Base-by-base conservation (phyloP, 768 basidiomycete genomes). In the Termitomyces sp. region DNA sequence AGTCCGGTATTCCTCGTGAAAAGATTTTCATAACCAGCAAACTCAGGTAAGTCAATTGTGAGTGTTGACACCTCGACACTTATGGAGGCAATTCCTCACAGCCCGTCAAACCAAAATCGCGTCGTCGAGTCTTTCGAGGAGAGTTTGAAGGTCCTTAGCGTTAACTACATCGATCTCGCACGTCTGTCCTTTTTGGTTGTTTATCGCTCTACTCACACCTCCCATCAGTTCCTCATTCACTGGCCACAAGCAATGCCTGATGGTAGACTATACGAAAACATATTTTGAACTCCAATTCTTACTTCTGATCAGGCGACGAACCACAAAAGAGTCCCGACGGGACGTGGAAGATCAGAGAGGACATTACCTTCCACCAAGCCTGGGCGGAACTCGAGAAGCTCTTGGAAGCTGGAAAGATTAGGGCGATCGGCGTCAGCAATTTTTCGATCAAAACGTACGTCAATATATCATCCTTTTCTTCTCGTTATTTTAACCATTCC, bases 381-480 rank as follows among this genome's bases (percentile, higher is more conserved):
- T 84, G 83, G 82, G 77, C 78, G 0, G 76, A 79, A 48, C 74
- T 86, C 64, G 84, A 86, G 70, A 78, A 81, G 53, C 64, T 85
- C 12, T 72, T 80, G 36, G 74, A 73, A 32, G 77, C 75, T 15
- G 81, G 81, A 0, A 80, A 78, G 64, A 81, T 76, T 12, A 78
- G 70, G 57, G 79, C 82, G 2, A 83, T 86, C 61, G 84, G 85
- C 0, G 82, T 87, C 50, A 82, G 82, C 68, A 87, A 87, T 68
- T 86, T 86, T 66, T 83, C 82, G 5, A 72, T 84, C 59, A 83
- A 84, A 65, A 84, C 76, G 82, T 84, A 58, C 18, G 78, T 69
- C 7, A 22, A 5, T 46, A 2, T 40, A 20, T 8, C 35, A 1
- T 46, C 46, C 9, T 9, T 35, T 6, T 32, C 32, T 22, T 18